These are phyloP conservation scores for Fusarium clavum DNA, from an alignment of 2,329 filamentous ascomycete genomes.

Conservation along the genomic window DNA sequence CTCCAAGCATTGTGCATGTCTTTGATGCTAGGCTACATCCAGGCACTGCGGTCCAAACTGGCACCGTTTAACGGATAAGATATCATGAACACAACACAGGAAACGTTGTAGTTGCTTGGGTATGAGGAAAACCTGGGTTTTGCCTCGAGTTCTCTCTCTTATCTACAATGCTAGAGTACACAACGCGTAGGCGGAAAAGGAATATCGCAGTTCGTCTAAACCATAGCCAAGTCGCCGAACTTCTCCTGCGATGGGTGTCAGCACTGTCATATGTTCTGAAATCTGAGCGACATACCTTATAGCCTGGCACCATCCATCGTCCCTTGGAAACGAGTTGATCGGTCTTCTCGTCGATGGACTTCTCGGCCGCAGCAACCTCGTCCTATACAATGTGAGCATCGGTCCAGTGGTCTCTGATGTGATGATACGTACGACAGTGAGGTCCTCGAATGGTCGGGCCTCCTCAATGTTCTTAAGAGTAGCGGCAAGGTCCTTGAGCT, in stretches of 20 bases:
- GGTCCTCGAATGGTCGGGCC: slow-evolving; percentile 93
- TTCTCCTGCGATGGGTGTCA: slow-evolving; percentile 81
- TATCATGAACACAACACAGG: slow-evolving; percentile 40
- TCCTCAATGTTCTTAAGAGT: slow-evolving; percentile 98
- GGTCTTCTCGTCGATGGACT: slow-evolving; percentile 98
- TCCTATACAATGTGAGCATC: slow-evolving; percentile 69
- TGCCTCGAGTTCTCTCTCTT: slow-evolving; percentile 56
- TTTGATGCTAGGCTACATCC: neutral
- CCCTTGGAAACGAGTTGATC: slow-evolving; percentile 95
- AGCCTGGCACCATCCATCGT: slow-evolving; percentile 97
- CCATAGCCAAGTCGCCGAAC: slow-evolving; percentile 95
- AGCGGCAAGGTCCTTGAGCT: slow-evolving; percentile 93
- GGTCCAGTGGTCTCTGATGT: slow-evolving; percentile 3
- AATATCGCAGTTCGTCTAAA: slow-evolving; percentile 71
- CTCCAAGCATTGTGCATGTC: neutral
- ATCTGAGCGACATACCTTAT: slow-evolving; percentile 79
- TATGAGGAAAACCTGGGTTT: slow-evolving; percentile 51
- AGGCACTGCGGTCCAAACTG: slow-evolving; percentile 1
- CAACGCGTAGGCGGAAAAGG: slow-evolving; percentile 61
- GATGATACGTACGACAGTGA: slow-evolving; percentile 86
- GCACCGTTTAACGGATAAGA: slow-evolving; percentile 1
- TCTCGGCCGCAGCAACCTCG: slow-evolving; percentile 92
- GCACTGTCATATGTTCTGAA: slow-evolving; percentile 39
- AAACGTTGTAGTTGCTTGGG: slow-evolving; percentile 44
- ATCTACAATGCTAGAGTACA: slow-evolving; percentile 80